Evolutionary conservation across 371 early-diverging fungal genomes (phyloP).

Genomic region (Nematocida sp.): DNA sequence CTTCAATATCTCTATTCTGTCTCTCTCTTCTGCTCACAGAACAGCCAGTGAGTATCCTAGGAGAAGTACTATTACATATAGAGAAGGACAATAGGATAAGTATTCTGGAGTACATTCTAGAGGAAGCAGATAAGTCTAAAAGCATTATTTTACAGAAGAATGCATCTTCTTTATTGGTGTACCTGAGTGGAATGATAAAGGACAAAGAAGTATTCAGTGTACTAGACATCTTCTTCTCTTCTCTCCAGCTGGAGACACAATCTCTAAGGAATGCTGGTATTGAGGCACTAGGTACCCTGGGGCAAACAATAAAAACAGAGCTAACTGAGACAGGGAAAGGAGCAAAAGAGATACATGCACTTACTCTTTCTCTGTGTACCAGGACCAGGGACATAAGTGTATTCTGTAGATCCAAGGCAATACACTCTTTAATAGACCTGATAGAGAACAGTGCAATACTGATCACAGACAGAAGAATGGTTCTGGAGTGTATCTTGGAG

Average conservation of each 20-base stretch:
- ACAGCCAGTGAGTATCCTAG: conserved; percentile 28
- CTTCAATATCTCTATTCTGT: not conserved
- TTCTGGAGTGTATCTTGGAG: conserved; percentile 51
- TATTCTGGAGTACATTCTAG: conserved; percentile 9
- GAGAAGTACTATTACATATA: conserved; percentile 26
- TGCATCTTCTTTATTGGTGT: not conserved
- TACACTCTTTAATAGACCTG: conserved; percentile 50
- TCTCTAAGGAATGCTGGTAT: conserved; percentile 52
- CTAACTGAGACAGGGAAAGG: conserved; percentile 26
- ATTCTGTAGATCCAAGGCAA: conserved; percentile 52
- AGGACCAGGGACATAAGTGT: conserved; percentile 54
- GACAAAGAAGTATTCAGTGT: not conserved
- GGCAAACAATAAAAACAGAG: conserved; percentile 36
- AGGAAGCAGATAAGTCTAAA: conserved; percentile 23
- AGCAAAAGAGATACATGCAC: conserved; percentile 47
- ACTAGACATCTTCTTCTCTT: not conserved
- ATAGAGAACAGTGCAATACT: conserved; percentile 48
- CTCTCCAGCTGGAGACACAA: conserved; percentile 28
- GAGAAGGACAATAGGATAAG: not conserved
- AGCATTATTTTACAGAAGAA: conserved; percentile 42
- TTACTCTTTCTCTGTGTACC: conserved; percentile 43
- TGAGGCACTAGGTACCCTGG: conserved; percentile 51
- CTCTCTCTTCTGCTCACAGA: conserved; percentile 33
- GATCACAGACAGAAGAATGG: conserved; percentile 27
- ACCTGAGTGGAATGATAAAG: not conserved